Evolutionary conservation across 768 basidiomycete genomes (phyloP), one percentile per base, ranked within the genome.

Genomic region (Floccularia luteovirens): DNA sequence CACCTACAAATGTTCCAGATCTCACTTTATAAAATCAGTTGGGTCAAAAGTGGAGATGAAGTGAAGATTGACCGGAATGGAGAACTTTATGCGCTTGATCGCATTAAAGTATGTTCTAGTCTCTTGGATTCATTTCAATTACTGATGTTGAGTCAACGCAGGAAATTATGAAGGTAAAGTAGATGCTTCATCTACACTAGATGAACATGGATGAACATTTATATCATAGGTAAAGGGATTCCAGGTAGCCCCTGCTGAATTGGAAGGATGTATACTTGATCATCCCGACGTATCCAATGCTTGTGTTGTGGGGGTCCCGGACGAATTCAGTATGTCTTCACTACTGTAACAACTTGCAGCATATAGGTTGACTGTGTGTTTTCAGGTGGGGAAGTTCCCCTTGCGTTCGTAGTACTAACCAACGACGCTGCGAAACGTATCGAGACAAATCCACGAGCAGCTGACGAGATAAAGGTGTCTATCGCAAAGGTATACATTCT

Each of bases 161-260:
- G 64, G 69, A 72, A 57, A 68, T 70, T 33, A 66, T 72, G 66
- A 70, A 72, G 52, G 63, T 61, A 12, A 41, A 24, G 14, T 10
- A 1, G 35, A 19, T n/a, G 24, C 16, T 32, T 3, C 1, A n/a
- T 19, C 11, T 13, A 31, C n/a, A 19, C 14, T 23, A 20, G 19
- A 23, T 24, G 33, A 19, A 37, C 6, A 10, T 20, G 5, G n/a
- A n/a, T n/a, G 31, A 7, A 28, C 62, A 61, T 28, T 8, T 59
- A 85, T 64, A 55, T 61, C 63, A 12, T 65, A 82, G 61, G 77
- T 80, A 30, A 70, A 61, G 50, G 83, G 84, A 2, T 81, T 79
- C 53, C 82, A 86, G 52, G 82, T 86, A 1, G 79, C 83, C 1
- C 83, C 82, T 2, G 81, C 83, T 3, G 82, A 83, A 46, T 62